These are phyloP conservation scores for Nematocida ausubeli DNA, from an alignment of 371 early-diverging fungal genomes.

Conservation along the genomic window DNA sequence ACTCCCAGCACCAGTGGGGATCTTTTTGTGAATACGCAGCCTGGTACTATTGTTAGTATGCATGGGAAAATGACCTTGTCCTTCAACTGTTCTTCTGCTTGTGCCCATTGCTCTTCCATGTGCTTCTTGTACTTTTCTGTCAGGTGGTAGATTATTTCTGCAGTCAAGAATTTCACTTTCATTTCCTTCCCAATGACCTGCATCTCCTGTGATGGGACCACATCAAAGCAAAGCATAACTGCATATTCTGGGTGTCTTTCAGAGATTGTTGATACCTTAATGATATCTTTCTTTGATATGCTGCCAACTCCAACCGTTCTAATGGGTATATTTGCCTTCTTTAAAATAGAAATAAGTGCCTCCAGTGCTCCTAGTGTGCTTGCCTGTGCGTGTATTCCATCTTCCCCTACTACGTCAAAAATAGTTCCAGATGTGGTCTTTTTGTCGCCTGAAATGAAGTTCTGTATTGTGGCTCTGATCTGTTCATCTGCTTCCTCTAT, in stretches of 20 bases:
- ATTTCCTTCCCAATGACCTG: slow-evolving; percentile 81
- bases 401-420: slow-evolving; percentile 55
- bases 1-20: slow-evolving; percentile 94
- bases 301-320: slow-evolving; percentile 93
- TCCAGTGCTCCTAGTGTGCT: slow-evolving; percentile 97
- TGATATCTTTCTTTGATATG: slow-evolving; percentile 93
- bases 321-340: slow-evolving; percentile 85
- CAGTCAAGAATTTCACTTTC: slow-evolving; percentile 85
- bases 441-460: slow-evolving; percentile 54
- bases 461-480: slow-evolving; percentile 52
- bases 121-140: slow-evolving; percentile 87
- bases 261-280: slow-evolving; percentile 82
- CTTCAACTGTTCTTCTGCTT: slow-evolving; percentile 79
- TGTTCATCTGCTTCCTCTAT: slow-evolving; percentile 78
- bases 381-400: slow-evolving; percentile 95
- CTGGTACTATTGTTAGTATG: slow-evolving; percentile 82
- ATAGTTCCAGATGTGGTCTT: slow-evolving; percentile 31
- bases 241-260: slow-evolving; percentile 81
- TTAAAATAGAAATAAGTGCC: slow-evolving; percentile 90
- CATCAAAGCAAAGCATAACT: slow-evolving; percentile 95
- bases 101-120: slow-evolving; percentile 73
- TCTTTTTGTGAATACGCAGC: slow-evolving; percentile 87
- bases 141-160: slow-evolving; percentile 98
- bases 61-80: slow-evolving; percentile 91
- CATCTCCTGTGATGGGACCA: slow-evolving; percentile 90